Evolutionary conservation across 768 basidiomycete genomes (phyloP).

Genomic region (Leccinum barrowsii): DNA sequence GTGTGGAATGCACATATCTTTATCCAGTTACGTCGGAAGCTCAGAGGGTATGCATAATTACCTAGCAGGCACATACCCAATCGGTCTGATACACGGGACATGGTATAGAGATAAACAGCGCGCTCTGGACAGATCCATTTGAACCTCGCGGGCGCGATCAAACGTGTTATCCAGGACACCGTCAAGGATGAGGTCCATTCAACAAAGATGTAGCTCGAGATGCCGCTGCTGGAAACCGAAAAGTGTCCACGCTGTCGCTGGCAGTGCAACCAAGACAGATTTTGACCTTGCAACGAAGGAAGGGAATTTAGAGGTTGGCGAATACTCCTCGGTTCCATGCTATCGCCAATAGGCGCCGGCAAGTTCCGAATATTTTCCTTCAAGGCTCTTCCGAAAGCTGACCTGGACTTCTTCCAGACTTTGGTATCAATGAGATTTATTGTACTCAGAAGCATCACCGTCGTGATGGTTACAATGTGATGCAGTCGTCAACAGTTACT

Average conservation of each 20-base stretch:
- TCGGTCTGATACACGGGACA: conserved; percentile 3
- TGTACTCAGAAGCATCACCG: conserved; percentile 21
- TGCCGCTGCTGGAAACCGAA: conserved; percentile 12
- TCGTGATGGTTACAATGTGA: conserved; percentile 29
- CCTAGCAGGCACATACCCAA: conserved; percentile 2
- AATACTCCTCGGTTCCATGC: conserved; percentile 17
- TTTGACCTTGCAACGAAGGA: conserved; percentile 23
- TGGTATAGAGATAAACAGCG: conserved; percentile 19
- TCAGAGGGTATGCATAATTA: not conserved
- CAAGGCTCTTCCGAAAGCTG: conserved; percentile 10
- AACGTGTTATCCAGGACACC: conserved; percentile 11
- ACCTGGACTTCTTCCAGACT: conserved; percentile 22
- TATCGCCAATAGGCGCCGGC: conserved; percentile 16
- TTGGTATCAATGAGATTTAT: conserved; percentile 26
- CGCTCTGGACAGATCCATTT: conserved; percentile 18
- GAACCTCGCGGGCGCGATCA: conserved; percentile 14
- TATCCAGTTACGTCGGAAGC: conserved; percentile 1
- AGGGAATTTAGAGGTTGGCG: conserved; percentile 9
- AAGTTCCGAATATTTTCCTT: conserved; percentile 21
- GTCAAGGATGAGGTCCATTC: conserved; percentile 2
- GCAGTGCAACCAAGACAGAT: conserved; percentile 13
- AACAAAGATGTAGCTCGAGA: conserved; percentile 9
- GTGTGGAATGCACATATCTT: conserved; percentile 3
- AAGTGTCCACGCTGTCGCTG: not conserved
- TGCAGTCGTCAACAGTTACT: conserved; percentile 5